Conservation (phyloP, 1,284 basidiomycete species). For the Pyrrhoderma noxium region DNA sequence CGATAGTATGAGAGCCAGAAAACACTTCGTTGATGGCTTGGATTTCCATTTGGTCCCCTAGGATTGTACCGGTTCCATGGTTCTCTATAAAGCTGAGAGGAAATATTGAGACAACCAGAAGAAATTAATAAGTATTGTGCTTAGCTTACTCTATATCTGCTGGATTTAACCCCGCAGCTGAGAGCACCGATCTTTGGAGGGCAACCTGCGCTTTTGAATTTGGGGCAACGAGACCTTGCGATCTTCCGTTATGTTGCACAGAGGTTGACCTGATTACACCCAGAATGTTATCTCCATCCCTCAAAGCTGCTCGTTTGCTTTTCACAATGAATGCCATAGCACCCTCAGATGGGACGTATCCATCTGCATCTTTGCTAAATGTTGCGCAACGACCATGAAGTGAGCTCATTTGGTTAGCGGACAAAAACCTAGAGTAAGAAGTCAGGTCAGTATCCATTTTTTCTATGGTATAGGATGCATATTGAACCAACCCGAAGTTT, state of each 20-base stretch:
- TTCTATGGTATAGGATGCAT: not conserved
- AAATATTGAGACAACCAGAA: not conserved
- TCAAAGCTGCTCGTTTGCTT: slow-evolving; percentile 27
- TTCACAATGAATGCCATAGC: slow-evolving; percentile 30
- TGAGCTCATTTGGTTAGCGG: slow-evolving; percentile 33
- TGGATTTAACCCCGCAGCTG: slow-evolving; percentile 25
- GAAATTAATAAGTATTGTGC: not conserved
- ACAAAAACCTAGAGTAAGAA: slow-evolving; percentile 17
- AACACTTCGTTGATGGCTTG: slow-evolving; percentile 32
- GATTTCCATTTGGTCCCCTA: slow-evolving; percentile 32
- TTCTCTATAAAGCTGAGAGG: slow-evolving; percentile 29
- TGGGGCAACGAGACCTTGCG: slow-evolving; percentile 33
- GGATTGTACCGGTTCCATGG: slow-evolving; percentile 33
- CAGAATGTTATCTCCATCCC: slow-evolving; percentile 31
- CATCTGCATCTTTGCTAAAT: slow-evolving; percentile 31
- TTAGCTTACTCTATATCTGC: slow-evolving; percentile 29
- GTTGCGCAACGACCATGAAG: slow-evolving; percentile 31
- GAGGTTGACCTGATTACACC: slow-evolving; percentile 29
- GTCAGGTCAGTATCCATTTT: not conserved
- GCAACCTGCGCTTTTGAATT: slow-evolving; percentile 29
- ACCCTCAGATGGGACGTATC: slow-evolving; percentile 30
- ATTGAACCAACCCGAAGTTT: slow-evolving; percentile 9
- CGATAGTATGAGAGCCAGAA: slow-evolving; percentile 25
- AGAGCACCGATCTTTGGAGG: slow-evolving; percentile 27
- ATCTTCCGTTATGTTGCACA: slow-evolving; percentile 30